phyloP scores from a whole-genome alignment of 1,284 basidiomycete genomes.

The Volvariella volvacea region DNA sequence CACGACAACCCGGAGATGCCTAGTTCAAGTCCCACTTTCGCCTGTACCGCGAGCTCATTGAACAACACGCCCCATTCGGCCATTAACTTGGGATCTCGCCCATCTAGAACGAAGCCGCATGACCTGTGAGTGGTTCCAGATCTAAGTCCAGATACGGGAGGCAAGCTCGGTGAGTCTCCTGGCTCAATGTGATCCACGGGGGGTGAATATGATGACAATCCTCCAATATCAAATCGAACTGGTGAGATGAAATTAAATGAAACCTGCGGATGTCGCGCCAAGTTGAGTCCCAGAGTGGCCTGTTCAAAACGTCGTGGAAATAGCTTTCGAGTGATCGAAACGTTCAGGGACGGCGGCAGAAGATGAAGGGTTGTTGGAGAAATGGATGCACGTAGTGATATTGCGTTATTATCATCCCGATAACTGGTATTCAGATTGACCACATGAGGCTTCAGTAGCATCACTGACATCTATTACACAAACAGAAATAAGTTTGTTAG shows the following conservation, averaged over 20 bases:
- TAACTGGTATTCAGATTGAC: constrained; percentile 23
- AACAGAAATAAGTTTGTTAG: not conserved
- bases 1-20: constrained; percentile 25
- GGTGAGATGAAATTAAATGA: constrained; percentile 25
- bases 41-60: constrained; percentile 27
- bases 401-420: constrained; percentile 22
- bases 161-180: constrained; percentile 11
- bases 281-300: constrained; percentile 23
- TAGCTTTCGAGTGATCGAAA: constrained; percentile 26
- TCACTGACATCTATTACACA: constrained; percentile 18
- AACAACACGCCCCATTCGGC: constrained; percentile 28
- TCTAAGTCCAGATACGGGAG: constrained; percentile 28
- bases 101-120: constrained; percentile 25
- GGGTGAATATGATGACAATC: not conserved
- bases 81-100: constrained; percentile 25
- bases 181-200: not conserved
- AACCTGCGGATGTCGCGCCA: constrained; percentile 21
- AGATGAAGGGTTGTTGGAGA: constrained; percentile 5
- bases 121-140: constrained; percentile 21
- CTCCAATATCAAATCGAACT: constrained; percentile 16
- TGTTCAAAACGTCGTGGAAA: constrained; percentile 23
- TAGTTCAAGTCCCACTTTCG: constrained; percentile 25
- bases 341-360: constrained; percentile 16
- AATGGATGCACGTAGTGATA: constrained; percentile 18
- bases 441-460: constrained; percentile 21